These are phyloP conservation scores for Allium sativum DNA, from an alignment of 106 monocot genomes.

Conservation along the genomic window DNA sequence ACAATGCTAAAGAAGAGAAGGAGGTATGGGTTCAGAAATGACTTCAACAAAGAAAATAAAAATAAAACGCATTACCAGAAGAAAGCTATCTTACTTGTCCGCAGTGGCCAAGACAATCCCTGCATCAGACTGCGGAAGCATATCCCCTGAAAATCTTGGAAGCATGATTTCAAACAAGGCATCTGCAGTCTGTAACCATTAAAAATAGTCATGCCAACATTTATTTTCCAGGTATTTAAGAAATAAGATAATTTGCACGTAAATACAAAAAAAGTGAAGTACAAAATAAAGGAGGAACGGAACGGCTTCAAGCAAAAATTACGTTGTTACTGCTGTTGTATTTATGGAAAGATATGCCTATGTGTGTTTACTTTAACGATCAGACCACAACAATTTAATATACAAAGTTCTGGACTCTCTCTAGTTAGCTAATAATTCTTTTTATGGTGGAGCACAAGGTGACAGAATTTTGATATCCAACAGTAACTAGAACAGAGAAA, in stretches of 20 bases:
- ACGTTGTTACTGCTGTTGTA: no score
- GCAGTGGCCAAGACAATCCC: constrained; percentile 76
- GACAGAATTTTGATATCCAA: no score
- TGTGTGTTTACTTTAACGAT: no score
- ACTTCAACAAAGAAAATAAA: neutral
- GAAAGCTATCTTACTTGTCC: constrained; percentile 48
- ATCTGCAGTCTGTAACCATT: constrained; percentile 67
- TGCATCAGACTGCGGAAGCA: constrained; percentile 81
- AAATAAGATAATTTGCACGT: neutral
- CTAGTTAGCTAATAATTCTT: no score
- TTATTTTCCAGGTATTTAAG: no score
- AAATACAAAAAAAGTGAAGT: neutral
- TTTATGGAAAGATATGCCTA: no score
- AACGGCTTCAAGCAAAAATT: no score
- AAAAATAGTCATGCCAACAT: constrained; percentile 5
- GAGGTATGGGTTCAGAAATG: neutral
- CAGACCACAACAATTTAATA: no score
- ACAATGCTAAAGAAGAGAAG: neutral
- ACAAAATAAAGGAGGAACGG: neutral
- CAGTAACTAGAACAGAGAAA: no score
- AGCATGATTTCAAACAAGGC: constrained; percentile 85
- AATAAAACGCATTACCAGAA: neutral
- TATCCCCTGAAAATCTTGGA: constrained; percentile 89
- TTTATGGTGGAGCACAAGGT: no score
- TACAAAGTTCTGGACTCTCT: no score